Evolutionary conservation across 2,329 filamentous ascomycete species (phyloP).

Genomic region (Penicillium sp.): DNA sequence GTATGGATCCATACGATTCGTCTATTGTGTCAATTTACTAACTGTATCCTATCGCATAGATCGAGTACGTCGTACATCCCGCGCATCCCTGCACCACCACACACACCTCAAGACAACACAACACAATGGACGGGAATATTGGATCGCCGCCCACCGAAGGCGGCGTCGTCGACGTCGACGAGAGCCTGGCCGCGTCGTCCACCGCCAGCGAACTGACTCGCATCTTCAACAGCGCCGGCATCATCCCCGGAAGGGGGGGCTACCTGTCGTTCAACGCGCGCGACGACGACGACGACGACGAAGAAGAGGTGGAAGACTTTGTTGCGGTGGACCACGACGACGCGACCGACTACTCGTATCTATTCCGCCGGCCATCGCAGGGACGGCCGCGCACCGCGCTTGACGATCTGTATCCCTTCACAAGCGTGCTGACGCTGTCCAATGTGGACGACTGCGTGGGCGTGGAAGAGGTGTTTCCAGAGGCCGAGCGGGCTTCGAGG

Average conservation of each 20-base stretch:
- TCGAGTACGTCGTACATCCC: background rate
- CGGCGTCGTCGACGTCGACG: constrained; percentile 9
- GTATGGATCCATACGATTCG: too few species aligned
- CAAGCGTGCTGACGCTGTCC: constrained; percentile 63
- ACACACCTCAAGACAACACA: background rate
- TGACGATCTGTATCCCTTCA: constrained; percentile 66
- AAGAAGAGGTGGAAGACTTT: constrained; percentile 35
- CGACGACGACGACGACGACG: constrained; percentile 21
- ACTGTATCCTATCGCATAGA: too few species aligned
- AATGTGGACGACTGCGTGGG: constrained; percentile 52
- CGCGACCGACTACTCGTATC: constrained; percentile 37
- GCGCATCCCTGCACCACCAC: background rate
- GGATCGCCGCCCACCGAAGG: constrained; percentile 10
- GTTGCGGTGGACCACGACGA: constrained; percentile 41
- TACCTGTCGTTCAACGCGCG: constrained; percentile 17
- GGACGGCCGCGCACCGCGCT: constrained; percentile 32
- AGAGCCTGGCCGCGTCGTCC: constrained; percentile 7
- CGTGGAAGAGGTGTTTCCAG: constrained; percentile 59
- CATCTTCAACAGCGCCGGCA: constrained; percentile 14
- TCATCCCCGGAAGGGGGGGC: constrained; percentile 10
- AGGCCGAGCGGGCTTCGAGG: constrained; percentile 52
- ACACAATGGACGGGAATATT: constrained; percentile 11
- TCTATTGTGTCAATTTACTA: too few species aligned
- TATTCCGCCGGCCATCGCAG: constrained; percentile 38
- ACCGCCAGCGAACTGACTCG: constrained; percentile 15